phyloP scores from a whole-genome alignment of 2,329 filamentous ascomycete genomes.

The Colletotrichum sp. region DNA sequence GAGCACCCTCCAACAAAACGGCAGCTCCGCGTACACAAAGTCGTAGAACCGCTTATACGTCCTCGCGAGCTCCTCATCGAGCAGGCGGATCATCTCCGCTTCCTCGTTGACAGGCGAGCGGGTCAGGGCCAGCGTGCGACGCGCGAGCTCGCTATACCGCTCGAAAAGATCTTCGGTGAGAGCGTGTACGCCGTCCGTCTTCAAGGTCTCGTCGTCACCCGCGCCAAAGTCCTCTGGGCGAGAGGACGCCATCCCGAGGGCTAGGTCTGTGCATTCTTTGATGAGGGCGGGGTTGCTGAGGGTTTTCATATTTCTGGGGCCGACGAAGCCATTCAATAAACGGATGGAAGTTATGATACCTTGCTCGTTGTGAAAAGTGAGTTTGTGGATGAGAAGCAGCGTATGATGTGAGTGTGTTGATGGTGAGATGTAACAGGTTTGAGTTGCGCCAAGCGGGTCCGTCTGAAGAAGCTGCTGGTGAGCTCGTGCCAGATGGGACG shows the following conservation, averaged over 20 bases:
- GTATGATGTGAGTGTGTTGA: background rate
- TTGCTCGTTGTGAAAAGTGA: background rate
- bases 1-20: constrained; percentile 70
- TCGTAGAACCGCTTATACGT: constrained; percentile 59
- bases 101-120: background rate
- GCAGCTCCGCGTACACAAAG: constrained; percentile 71
- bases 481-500: background rate
- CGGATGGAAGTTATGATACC: accelerated
- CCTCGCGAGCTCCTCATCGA: constrained; percentile 4
- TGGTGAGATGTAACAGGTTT: background rate
- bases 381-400: background rate
- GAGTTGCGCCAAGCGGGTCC: constrained; percentile 8
- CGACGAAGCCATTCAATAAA: accelerated
- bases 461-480: background rate
- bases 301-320: background rate
- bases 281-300: background rate
- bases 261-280: background rate
- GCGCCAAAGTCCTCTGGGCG: background rate
- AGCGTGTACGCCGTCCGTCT: background rate
- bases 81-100: background rate
- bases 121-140: background rate
- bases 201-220: background rate
- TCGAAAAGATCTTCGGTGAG: background rate
- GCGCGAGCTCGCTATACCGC: background rate
- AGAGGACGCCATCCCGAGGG: background rate